Percentiles rank a stretch among this genome's conserved stretches.
Conservation (phyloP, 2,329 filamentous ascomycete genomes). For the Helotiales sp. region DNA sequence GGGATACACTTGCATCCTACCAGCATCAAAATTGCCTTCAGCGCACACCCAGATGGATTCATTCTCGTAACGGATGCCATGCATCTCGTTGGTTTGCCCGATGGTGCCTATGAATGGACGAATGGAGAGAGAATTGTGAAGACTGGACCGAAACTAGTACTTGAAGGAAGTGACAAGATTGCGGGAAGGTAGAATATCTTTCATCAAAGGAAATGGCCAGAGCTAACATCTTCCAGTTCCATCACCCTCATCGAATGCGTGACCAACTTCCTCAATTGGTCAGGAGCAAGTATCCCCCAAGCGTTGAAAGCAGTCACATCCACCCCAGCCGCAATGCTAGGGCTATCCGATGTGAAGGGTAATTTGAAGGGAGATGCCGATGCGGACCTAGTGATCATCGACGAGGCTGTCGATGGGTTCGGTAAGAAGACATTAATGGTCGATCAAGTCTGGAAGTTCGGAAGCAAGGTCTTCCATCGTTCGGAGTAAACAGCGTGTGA, state of each 20-base stretch:
- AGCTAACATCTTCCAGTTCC: slow-evolving; percentile 51
- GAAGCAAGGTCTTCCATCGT: slow-evolving; percentile 26
- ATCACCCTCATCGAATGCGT: slow-evolving; percentile 81
- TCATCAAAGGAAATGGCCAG: slow-evolving; percentile 36
- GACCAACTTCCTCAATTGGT: slow-evolving; percentile 80
- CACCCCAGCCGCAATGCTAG: slow-evolving; percentile 79
- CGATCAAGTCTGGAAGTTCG: slow-evolving; percentile 41
- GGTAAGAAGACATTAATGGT: slow-evolving; percentile 53
- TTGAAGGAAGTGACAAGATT: slow-evolving; percentile 80
- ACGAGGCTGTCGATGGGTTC: slow-evolving; percentile 53
- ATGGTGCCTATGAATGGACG: slow-evolving; percentile 85
- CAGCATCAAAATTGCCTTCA: slow-evolving; percentile 86
- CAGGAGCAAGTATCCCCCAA: slow-evolving; percentile 68
- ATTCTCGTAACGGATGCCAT: slow-evolving; percentile 93
- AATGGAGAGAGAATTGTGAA: slow-evolving; percentile 74
- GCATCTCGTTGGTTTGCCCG: slow-evolving; percentile 81
- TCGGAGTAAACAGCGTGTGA: slow-evolving; percentile 2
- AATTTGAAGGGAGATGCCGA: slow-evolving; percentile 65
- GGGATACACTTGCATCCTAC: slow-evolving; percentile 90
- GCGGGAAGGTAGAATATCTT: slow-evolving; percentile 68
- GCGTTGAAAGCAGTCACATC: slow-evolving; percentile 75
- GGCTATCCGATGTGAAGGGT: slow-evolving; percentile 70
- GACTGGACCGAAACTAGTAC: slow-evolving; percentile 71
- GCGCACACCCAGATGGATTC: slow-evolving; percentile 81
- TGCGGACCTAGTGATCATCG: slow-evolving; percentile 72